phyloP scores from a whole-genome alignment of 768 basidiomycete genomes.

The Holtermanniella nyarrowii region DNA sequence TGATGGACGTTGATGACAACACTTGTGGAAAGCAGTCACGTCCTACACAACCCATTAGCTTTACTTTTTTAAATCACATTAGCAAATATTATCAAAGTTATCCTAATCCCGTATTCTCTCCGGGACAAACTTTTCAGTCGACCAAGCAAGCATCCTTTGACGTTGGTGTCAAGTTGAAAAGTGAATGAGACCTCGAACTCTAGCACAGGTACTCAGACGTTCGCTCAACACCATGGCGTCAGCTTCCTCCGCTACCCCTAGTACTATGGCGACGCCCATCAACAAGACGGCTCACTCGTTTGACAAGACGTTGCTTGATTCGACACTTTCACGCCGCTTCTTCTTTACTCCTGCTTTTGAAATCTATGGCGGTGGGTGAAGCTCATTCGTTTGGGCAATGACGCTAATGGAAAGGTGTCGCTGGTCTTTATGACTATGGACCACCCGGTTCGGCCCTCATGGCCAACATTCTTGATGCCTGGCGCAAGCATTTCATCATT shows the following conservation, averaged over 20 bases:
- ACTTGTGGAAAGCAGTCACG: too few relatives aligned
- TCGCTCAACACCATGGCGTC: conserved; percentile 1
- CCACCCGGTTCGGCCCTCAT: conserved; percentile 92
- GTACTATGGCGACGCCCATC: conserved; percentile 41
- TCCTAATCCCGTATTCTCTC: too few relatives aligned
- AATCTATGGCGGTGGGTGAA: conserved; percentile 81
- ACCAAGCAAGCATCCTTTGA: too few relatives aligned
- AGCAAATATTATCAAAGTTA: too few relatives aligned
- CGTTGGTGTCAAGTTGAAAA: neutral
- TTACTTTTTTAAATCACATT: too few relatives aligned
- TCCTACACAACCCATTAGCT: too few relatives aligned
- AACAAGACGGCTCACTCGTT: conserved; percentile 81
- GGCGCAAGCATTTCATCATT: conserved; percentile 96
- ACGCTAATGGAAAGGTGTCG: conserved; percentile 57
- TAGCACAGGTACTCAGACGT: neutral
- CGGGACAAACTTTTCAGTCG: too few relatives aligned
- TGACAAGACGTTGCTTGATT: conserved; percentile 75
- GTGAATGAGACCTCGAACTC: neutral
- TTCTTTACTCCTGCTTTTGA: conserved; percentile 98
- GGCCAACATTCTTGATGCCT: conserved; percentile 91
- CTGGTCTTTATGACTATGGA: conserved; percentile 95
- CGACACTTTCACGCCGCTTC: conserved; percentile 76
- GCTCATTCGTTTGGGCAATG: neutral
- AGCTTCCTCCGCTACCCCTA: conserved; percentile 31
- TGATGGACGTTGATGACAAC: too few relatives aligned